Evolutionary conservation across 2,329 filamentous ascomycete genomes (phyloP), one percentile per base, ranked within the genome.

Genomic region (Alternaria arbusti): DNA sequence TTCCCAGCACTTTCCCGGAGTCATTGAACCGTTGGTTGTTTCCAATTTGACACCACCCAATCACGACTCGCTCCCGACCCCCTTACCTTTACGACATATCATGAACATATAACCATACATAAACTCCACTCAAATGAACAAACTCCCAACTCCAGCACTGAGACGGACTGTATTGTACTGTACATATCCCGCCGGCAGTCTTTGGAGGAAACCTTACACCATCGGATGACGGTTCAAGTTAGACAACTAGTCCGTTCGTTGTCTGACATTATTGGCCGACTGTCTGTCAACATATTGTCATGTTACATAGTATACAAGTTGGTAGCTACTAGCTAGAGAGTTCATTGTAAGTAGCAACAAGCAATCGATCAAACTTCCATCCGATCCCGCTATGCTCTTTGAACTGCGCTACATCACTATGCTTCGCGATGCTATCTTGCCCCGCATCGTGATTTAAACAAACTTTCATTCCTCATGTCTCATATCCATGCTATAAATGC

Each of bases 111-210:
- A 50, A 59, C 30, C 30, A 59, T 59, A 62, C 60, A 59, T 40
- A 40, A 40, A 59, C 60, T 56, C 60, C 60, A 63, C 60, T 63
- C 60, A 50, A 45, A 54, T 54, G 23, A 44, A 54, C 15, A 63
- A 59, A 17, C n/a, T 15, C 25, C 45, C 46, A n/a, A 26, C 10
- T 26, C 45, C 40, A 23, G 30, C 23, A 43, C 32, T 26, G 56
- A 43, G 30, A 50, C 22, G 56, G 47, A 55, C 49, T 54, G 23
- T 28, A 50, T 28, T 8, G 32, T 28, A 28, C 5, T 20, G 9
- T 20, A 25, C 13, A 23, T 52, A 46, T 54, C 40, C 40, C 25
- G 20, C 26, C 20, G 25, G 40, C 25, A 28, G 26, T 54, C 30
- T 50, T 26, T 22, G 11, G 25, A 26, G 51, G 32, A 7, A 36